Conservation (phyloP, 257 asterid genomes). For the Eustoma russellianum region DNA sequence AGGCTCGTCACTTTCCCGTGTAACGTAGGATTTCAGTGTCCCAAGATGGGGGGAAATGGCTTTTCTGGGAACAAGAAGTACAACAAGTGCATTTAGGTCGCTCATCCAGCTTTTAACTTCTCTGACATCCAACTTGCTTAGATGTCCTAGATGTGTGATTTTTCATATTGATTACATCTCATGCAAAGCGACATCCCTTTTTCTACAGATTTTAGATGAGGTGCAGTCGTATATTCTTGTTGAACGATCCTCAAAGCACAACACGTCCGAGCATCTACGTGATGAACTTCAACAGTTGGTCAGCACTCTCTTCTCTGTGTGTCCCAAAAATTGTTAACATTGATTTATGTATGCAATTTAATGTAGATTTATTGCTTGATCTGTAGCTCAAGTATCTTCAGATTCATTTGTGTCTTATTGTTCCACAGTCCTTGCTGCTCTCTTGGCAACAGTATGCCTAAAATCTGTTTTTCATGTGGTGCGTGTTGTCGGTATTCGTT, state of each 20-base stretch:
- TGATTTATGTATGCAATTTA: too few relatives aligned
- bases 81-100: background rate
- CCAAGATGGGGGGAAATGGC: too few relatives aligned
- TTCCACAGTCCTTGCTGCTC: too few relatives aligned
- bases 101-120: background rate
- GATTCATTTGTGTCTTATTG: too few relatives aligned
- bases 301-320: conserved; percentile 22
- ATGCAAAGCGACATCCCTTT: conserved; percentile 5
- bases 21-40: background rate
- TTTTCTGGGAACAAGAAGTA: background rate
- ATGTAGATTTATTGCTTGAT: background rate
- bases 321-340: background rate
- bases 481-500: background rate
- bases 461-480: background rate
- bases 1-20: background rate
- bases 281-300: conserved; percentile 53
- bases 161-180: conserved; percentile 1
- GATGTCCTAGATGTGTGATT: background rate
- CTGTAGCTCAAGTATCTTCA: background rate
- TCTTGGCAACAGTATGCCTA: too few relatives aligned
- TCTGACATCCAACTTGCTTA: too few relatives aligned
- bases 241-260: conserved; percentile 46
- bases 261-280: conserved; percentile 18
- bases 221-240: conserved; percentile 84
- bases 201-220: conserved; percentile 76